Conservation (phyloP, 352 stramenopile species). For the Peronospora belbahrii region DNA sequence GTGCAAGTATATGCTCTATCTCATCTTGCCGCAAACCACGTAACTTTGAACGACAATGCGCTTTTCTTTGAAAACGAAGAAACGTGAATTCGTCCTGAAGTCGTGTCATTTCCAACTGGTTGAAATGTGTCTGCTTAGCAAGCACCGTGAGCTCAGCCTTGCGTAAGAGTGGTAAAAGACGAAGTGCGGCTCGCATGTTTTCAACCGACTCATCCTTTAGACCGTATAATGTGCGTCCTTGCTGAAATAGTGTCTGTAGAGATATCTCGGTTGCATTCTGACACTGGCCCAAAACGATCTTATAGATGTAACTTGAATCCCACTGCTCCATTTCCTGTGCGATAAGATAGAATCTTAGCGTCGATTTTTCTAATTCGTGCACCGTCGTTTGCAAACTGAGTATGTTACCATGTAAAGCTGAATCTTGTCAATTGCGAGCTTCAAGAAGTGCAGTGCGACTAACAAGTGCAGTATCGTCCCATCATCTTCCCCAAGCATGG, state of each 20-base stretch:
- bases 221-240: slow-evolving; percentile 39
- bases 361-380: not conserved
- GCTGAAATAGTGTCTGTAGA: slow-evolving; percentile 25
- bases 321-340: slow-evolving; percentile 42
- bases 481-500: slow-evolving; percentile 43
- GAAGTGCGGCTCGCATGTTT: slow-evolving; percentile 44
- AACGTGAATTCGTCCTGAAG: slow-evolving; percentile 69
- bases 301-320: slow-evolving; percentile 68
- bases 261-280: slow-evolving; percentile 22
- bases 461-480: slow-evolving; percentile 57
- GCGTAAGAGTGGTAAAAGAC: slow-evolving; percentile 38
- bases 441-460: slow-evolving; percentile 50
- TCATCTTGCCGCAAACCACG: slow-evolving; percentile 46
- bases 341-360: not conserved
- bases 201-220: slow-evolving; percentile 56
- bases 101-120: slow-evolving; percentile 36
- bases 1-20: slow-evolving; percentile 41
- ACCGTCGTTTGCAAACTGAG: not conserved
- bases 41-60: slow-evolving; percentile 31
- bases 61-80: slow-evolving; percentile 41
- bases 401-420: slow-evolving; percentile 29
- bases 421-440: slow-evolving; percentile 34
- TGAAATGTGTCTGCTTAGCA: slow-evolving; percentile 44
- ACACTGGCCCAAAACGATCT: slow-evolving; percentile 45
- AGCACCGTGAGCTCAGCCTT: slow-evolving; percentile 49